Evolutionary conservation across 306 rosid species (phyloP).

Genomic region (Purshia tridentata): DNA sequence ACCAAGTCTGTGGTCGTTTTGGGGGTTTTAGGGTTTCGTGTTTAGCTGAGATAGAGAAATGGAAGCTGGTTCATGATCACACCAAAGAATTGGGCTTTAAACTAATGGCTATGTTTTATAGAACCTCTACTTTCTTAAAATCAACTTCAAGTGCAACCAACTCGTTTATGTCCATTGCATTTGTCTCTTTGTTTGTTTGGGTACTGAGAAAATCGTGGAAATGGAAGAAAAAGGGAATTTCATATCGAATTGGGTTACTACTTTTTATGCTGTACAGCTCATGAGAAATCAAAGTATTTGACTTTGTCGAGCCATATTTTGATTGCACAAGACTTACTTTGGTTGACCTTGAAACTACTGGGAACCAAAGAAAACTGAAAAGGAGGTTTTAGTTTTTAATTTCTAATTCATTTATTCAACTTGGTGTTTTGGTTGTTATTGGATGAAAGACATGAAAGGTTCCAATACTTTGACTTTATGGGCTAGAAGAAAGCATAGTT

Average conservation of each 20-base stretch:
- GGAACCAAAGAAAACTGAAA: background rate
- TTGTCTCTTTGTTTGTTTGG: background rate
- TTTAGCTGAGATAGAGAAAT: too few relatives aligned
- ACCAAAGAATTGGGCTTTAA: background rate
- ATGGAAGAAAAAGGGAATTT: background rate
- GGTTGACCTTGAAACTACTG: background rate
- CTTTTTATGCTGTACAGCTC: background rate
- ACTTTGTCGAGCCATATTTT: background rate
- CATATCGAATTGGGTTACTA: background rate
- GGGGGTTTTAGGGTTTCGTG: constrained; percentile 19
- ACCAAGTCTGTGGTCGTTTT: background rate
- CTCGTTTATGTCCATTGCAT: background rate
- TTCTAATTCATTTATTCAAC: background rate
- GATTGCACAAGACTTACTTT: background rate
- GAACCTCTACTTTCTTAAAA: background rate
- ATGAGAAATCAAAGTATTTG: background rate
- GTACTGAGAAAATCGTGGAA: background rate
- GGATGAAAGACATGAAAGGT: background rate
- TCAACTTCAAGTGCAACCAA: background rate
- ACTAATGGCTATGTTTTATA: background rate
- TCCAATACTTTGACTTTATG: background rate
- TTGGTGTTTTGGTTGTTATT: background rate
- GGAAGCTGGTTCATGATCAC: too few relatives aligned
- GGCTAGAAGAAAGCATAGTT: background rate
- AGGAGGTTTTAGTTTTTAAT: background rate